These are phyloP conservation scores for Penicillium sp. DNA, from an alignment of 2,329 filamentous ascomycete species.

Conservation along the genomic window DNA sequence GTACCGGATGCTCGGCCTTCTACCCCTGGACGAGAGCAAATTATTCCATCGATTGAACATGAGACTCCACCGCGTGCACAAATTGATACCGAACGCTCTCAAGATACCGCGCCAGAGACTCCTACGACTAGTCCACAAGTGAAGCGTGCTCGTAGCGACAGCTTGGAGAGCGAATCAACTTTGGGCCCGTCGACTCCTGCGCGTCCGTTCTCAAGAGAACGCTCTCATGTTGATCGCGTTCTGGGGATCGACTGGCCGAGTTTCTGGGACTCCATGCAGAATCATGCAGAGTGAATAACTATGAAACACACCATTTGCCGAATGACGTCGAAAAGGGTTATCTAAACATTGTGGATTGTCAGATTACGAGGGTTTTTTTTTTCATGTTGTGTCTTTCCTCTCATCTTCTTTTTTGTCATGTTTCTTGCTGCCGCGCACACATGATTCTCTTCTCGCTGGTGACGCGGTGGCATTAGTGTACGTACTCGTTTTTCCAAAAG, in stretches of 20 bases:
- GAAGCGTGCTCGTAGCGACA: background rate
- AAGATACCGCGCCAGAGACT: background rate
- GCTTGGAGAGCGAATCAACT: constrained; percentile 2
- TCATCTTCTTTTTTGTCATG: background rate
- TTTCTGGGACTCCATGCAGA: constrained; percentile 7
- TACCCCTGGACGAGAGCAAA: background rate
- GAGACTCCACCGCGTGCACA: background rate
- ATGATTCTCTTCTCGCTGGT: background rate
- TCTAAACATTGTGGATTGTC: no score
- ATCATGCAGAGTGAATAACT: background rate
- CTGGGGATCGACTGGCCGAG: background rate
- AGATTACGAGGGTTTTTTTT: no score
- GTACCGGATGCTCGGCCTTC: background rate
- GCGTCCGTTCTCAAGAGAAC: background rate
- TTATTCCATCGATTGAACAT: background rate
- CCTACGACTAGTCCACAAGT: background rate
- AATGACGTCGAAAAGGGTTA: background rate
- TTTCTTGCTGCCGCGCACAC: background rate
- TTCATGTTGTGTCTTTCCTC: background rate
- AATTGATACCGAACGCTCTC: background rate
- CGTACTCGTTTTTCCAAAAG: background rate
- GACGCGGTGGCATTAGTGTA: background rate
- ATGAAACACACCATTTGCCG: background rate
- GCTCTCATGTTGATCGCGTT: background rate
- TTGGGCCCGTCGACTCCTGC: background rate